Conservation (phyloP, 192 early-diverging fungal species). For the Coemansia sp. region DNA sequence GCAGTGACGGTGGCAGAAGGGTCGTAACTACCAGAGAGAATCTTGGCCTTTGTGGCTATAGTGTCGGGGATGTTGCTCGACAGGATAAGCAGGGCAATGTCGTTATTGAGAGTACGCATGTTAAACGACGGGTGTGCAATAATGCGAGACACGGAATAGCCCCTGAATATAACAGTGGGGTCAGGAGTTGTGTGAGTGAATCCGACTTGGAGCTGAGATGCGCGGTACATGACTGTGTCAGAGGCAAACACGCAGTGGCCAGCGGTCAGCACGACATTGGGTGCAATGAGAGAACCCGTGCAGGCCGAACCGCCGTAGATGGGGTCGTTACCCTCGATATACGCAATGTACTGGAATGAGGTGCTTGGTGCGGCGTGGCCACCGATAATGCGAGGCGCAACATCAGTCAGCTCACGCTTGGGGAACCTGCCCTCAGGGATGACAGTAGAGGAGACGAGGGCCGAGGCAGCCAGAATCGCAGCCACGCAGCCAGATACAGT, state of each 20-base stretch:
- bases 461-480: conserved; percentile 1
- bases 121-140: conserved; percentile 29
- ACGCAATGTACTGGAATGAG: conserved; percentile 39
- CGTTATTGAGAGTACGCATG: conserved; percentile 21
- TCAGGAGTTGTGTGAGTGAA: conserved; percentile 25
- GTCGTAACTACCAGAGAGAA: conserved; percentile 23
- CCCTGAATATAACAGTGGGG: conserved; percentile 10
- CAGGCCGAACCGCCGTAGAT: conserved; percentile 17
- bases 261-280: conserved; percentile 51
- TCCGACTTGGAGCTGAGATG: conserved; percentile 23
- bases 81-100: conserved; percentile 44
- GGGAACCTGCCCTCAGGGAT: neutral
- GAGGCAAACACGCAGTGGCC: conserved; percentile 38
- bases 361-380: conserved; percentile 14
- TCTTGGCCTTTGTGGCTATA: conserved; percentile 13
- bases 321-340: conserved; percentile 16
- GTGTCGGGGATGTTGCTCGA: conserved; percentile 10
- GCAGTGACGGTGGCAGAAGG: conserved; percentile 25
- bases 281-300: conserved; percentile 48
- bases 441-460: conserved; percentile 1
- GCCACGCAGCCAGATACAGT: conserved; percentile 5
- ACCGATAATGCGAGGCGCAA: conserved; percentile 42
- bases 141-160: conserved; percentile 23
- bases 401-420: conserved; percentile 5
- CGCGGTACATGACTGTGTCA: neutral